phyloP scores from a whole-genome alignment of 495 filamentous ascomycete species.

The Eremomyces bilateralis region DNA sequence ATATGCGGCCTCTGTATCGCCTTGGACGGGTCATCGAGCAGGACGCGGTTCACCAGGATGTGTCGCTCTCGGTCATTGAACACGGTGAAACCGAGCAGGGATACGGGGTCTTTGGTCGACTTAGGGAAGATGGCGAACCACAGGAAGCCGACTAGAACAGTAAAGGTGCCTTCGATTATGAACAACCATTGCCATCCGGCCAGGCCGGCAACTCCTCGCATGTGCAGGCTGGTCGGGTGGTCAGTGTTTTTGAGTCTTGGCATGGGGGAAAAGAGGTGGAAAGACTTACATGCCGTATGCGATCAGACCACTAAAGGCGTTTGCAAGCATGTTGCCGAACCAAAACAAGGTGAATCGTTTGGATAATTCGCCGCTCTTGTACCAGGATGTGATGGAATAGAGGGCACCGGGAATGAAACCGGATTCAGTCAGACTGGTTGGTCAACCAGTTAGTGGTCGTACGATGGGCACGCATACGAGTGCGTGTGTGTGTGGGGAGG shows the following conservation, averaged over 20 bases:
- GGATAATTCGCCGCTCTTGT: constrained; percentile 33
- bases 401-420: constrained; percentile 38
- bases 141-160: constrained; percentile 24
- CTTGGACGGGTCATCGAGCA: constrained; percentile 25
- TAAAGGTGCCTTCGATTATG: constrained; percentile 34
- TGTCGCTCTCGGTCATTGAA: constrained; percentile 24
- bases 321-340: constrained; percentile 30
- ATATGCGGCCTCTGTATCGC: too few relatives aligned
- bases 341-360: constrained; percentile 32
- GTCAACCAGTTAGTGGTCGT: neutral
- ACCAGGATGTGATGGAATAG: constrained; percentile 38
- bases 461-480: too few relatives aligned
- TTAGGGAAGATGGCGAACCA: constrained; percentile 4
- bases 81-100: constrained; percentile 11
- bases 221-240: constrained; percentile 20
- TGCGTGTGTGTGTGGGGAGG: neutral
- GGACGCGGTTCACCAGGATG: constrained; percentile 22
- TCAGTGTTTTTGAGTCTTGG: neutral
- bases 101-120: constrained; percentile 1
- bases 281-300: constrained; percentile 17
- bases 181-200: constrained; percentile 45
- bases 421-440: constrained; percentile 25
- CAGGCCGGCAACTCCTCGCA: constrained; percentile 26
- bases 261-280: neutral
- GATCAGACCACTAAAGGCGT: constrained; percentile 30